Evolutionary conservation across 2,329 filamentous ascomycete species (phyloP), one percentile per base, ranked within the genome.

Genomic region (Ilyonectria sp.): DNA sequence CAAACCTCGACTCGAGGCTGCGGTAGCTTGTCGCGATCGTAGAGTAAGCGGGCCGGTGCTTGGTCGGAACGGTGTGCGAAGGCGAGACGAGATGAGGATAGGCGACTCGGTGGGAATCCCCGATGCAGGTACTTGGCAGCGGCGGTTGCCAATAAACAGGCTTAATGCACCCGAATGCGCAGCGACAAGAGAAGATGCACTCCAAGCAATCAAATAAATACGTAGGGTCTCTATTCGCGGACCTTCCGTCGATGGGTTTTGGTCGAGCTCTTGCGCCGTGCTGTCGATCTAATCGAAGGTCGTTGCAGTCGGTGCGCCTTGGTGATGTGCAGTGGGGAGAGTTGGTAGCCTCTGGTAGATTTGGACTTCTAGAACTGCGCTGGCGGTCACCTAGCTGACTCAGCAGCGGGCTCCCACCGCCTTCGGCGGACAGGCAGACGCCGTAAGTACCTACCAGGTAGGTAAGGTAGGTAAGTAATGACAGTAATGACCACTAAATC

Each of bases 321-420:
- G 67, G 74, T 79, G 77, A 72, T 79, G 74, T 82, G 79, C 79
- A 81, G 70, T 77, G 79, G 79, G 74, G 74, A 80, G 78, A 78
- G 78, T 82, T 82, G 76, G 69, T 73, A 74, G 72, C 68, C 74
- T 75, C 62, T 60, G 70, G 73, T 76, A 71, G 75, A 78, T 74
- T 77, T 77, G 69, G 68, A 64, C 72, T 76, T 74, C 75, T 73
- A 72, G 63, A 71, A 69, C 64, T 71, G 74, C 71, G 62, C 60
- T 35, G 26, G 53, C 58, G 44, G 47, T n/a, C 29, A 55, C 33
- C 15, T 5, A 17, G 74, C 69, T 75, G 65, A 75, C 68, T 75
- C 74, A 75, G 68, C 74, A 69, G 19, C 26, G 19, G 33, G 21
- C 26, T 31, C 35, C 63, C 63, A 65, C 63, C 57, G 57, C 63